Evolutionary conservation across 23 red algal genomes (phyloP).

Genomic region (Pyropia yezoensis): DNA sequence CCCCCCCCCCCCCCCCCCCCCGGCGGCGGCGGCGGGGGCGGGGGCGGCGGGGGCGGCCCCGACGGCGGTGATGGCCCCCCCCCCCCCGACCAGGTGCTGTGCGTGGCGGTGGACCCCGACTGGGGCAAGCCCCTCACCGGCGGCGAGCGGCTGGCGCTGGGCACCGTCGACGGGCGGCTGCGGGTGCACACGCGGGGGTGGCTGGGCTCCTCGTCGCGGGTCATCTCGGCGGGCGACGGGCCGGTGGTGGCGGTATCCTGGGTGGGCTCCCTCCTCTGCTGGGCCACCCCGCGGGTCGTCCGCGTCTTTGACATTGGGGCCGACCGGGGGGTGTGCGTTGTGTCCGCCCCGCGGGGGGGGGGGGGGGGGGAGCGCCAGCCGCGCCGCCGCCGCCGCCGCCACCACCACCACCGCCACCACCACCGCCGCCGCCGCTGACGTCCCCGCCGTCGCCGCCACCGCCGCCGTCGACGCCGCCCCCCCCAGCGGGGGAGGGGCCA

Average conservation of each 20-base stretch:
- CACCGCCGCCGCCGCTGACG: not conserved
- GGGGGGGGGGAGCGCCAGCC: too few species aligned
- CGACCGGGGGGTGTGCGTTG: constrained; percentile 23
- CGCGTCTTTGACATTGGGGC: constrained; percentile 7
- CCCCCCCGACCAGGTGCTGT: too few species aligned
- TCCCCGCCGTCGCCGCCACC: too few species aligned
- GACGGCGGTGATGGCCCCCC: too few species aligned
- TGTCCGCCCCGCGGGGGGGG: not conserved
- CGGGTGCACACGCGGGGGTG: constrained; percentile 1
- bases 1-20: too few species aligned
- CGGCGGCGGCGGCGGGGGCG: too few species aligned
- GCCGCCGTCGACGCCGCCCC: not conserved
- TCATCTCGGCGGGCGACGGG: constrained; percentile 7
- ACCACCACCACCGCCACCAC: not conserved
- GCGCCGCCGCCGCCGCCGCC: too few species aligned
- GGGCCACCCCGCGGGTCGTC: constrained; percentile 8
- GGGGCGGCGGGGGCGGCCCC: too few species aligned
- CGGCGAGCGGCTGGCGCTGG: too few species aligned
- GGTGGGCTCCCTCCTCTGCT: constrained; percentile 2
- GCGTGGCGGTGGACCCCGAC: too few species aligned
- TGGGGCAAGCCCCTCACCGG: too few species aligned
- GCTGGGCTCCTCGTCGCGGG: not conserved
- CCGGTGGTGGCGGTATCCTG: constrained; percentile 4
- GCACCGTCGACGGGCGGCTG: constrained; percentile 1
- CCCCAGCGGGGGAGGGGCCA: not conserved